Evolutionary conservation across 2,329 filamentous ascomycete species (phyloP).

Genomic region (Ophiostoma perfectum): DNA sequence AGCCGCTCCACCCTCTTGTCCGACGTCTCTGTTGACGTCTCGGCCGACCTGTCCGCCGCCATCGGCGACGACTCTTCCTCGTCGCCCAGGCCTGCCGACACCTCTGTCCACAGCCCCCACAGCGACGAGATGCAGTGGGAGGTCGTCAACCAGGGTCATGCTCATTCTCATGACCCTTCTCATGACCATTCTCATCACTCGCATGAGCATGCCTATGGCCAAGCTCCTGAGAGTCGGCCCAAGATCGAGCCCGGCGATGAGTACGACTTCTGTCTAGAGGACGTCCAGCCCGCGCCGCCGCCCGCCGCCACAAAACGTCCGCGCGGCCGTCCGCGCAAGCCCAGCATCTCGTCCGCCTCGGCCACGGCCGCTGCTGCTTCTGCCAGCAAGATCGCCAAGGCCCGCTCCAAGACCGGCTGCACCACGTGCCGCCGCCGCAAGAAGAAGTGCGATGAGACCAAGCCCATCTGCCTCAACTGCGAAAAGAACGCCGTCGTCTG

Average conservation of each 20-base stretch:
- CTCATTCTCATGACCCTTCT: not conserved
- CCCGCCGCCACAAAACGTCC: slow-evolving; percentile 50
- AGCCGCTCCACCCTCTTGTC: slow-evolving; percentile 33
- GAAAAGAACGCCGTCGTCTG: slow-evolving; percentile 91
- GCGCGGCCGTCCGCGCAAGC: slow-evolving; percentile 76
- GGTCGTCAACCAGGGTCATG: slow-evolving; percentile 39
- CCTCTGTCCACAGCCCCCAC: too few relatives aligned
- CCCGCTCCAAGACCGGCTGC: slow-evolving; percentile 64
- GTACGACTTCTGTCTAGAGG: slow-evolving; percentile 48
- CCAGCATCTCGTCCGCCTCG: slow-evolving; percentile 57
- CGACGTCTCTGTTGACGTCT: slow-evolving; percentile 36
- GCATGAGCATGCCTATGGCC: not conserved
- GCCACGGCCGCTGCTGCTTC: slow-evolving; percentile 48
- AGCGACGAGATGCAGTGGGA: slow-evolving; percentile 44
- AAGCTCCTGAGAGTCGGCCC: not conserved
- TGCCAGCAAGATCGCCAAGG: slow-evolving; percentile 67
- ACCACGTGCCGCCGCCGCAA: slow-evolving; percentile 63
- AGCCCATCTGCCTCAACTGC: slow-evolving; percentile 75
- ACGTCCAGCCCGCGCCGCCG: slow-evolving; percentile 44
- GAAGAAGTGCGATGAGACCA: slow-evolving; percentile 68
- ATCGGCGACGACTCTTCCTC: slow-evolving; percentile 26
- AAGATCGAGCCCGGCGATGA: slow-evolving; percentile 46
- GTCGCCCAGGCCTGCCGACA: not conserved
- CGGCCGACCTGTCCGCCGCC: slow-evolving; percentile 21
- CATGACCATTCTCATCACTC: not conserved